Base-by-base conservation (phyloP, 2,329 filamentous ascomycete genomes). In the Fusarium sp. region DNA sequence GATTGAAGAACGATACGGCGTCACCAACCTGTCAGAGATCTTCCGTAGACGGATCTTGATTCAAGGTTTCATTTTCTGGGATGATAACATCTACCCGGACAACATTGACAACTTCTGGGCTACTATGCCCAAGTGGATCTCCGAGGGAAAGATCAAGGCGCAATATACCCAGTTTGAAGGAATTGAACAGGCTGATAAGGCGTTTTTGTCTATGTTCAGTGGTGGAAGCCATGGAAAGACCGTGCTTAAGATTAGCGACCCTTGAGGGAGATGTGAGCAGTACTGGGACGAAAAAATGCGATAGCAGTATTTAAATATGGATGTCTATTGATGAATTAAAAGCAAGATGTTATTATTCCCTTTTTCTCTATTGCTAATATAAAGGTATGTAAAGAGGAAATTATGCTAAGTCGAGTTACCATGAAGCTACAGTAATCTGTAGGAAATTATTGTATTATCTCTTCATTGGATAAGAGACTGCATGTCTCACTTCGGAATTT, bases 11-110 rank as follows among this genome's bases (percentile, higher is more conserved):
- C 49, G 38, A 8, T 53, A 53, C 8, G 35, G 49, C 1, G 49
- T 53, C 14, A 53, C 49, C 14, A 53, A 53, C 18, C 3, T 53
- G 1, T 53, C 35, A 0, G 49, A 53, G 35, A 53, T 53, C 23
- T 53, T 53, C 23, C 35, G 49, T 1, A 18, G 35, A 1, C 49
- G 49, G 7, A 53, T 53, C 18, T 27, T 40, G 18, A 53, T 53
- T 8, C 49, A 53, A n/a, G 49, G 49, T 2, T 53, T 53, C 23
- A 53, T 53, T 5, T 53, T 53, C 14, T 53, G 35, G 49, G 49
- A 53, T 53, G 49, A 53, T 9, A 53, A 53, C 7, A 53, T 53
- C 7, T 53, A 53, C 35, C 27, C 49, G 0, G 23, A 41, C 33
- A 53, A 53, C 14, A 53, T 53, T 41, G 35, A 53, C 9, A 53